Base-by-base conservation (phyloP, 2,329 filamentous ascomycete genomes). In the Talaromyces funiculosus region DNA sequence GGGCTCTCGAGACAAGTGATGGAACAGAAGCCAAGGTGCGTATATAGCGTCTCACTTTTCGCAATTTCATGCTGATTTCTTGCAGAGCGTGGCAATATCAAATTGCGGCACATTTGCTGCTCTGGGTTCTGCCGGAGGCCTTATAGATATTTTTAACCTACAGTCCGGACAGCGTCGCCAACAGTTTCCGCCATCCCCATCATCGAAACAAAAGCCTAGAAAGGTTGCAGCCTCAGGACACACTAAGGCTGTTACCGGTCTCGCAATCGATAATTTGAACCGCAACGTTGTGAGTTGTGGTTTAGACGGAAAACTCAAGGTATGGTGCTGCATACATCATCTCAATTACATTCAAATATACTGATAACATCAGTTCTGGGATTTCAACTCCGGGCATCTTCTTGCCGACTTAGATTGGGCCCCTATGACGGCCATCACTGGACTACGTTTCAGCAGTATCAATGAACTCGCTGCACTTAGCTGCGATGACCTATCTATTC, bases 131-230 rank as follows among this genome's bases (percentile, higher is more conserved):
- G 86, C 85, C 31, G 86, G 83, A 38, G 94, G 94, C 43, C 85
- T 86, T 35, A 87, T 99, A 60, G 92, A 97, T 73, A 93, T 96
- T 88, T 97, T 90, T 83, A 99, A 99, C 72, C 80, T 99, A 61
- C 94, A 99, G 73, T 97, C 94, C 47, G 94, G 94, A 47, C 80
- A 88, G 20, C 90, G 95, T 73, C 87, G 93, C 61, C 91, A 95
- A 69, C 86, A 89, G 18, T 99, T 96, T 73, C 94, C 94, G 0
- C 86, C 90, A 8, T 84, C 84, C 47, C 75, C 95, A 49, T 92
- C 89, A 0, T 88, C 43, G 6, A 47, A 35, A 80, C 85, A 47
- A 31, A 57, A 61, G 12, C 43, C 42, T 40, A 29, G 35, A n/a
- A 62, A 53, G 9, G 20, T 55, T 29, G 29, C 38, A 55, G 14